Percentiles rank a stretch among this genome's conserved stretches.
Conservation (phyloP, 306 rosid genomes). For the Prunus davidiana region DNA sequence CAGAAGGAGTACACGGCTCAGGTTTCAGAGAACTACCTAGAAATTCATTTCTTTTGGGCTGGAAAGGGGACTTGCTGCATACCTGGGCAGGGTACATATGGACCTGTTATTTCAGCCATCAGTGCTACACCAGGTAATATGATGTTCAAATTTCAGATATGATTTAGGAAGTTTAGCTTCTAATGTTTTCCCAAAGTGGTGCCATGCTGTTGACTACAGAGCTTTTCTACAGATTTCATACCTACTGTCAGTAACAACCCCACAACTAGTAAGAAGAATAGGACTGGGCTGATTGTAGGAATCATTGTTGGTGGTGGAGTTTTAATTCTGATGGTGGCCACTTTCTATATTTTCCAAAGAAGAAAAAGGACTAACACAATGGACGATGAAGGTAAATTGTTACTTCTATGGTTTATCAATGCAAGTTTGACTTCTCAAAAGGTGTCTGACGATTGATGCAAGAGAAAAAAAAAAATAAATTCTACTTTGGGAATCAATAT, state of each 20-base stretch:
- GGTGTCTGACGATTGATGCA: too few species aligned
- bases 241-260: constrained; percentile 56
- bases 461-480: too few species aligned
- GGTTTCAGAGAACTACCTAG: constrained; percentile 62
- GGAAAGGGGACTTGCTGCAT: constrained; percentile 88
- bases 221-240: constrained; percentile 46
- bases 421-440: neutral
- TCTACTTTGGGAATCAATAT: too few species aligned
- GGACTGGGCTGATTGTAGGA: constrained; percentile 55
- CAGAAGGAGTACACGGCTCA: constrained; percentile 26
- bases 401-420: neutral
- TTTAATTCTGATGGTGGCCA: constrained; percentile 31
- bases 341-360: constrained; percentile 36
- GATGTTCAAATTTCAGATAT: neutral
- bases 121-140: constrained; percentile 67
- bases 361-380: constrained; percentile 30
- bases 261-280: constrained; percentile 43
- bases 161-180: constrained; percentile 9
- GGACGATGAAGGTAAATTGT: constrained; percentile 50
- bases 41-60: constrained; percentile 85
- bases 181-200: neutral
- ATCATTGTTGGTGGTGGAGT: constrained; percentile 58
- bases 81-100: constrained; percentile 59
- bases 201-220: constrained; percentile 12
- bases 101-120: constrained; percentile 76